These are phyloP conservation scores for Sporobolomyces roseus DNA, from an alignment of 768 basidiomycete genomes.

Conservation along the genomic window DNA sequence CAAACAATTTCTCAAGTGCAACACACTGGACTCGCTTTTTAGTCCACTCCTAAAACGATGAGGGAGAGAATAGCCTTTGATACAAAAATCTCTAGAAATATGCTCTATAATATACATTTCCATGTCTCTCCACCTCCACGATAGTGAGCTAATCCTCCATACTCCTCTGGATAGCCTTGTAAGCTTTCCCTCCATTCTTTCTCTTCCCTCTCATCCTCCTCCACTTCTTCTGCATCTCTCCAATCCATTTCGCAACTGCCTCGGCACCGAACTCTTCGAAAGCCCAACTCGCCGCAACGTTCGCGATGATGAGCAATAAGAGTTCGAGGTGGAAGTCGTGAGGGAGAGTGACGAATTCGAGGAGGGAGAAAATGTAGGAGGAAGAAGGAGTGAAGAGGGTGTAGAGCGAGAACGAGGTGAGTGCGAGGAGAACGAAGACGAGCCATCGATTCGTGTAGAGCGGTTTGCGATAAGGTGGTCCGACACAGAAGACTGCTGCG, in stretches of 20 bases:
- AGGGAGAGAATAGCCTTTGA: no score
- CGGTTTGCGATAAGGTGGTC: slow-evolving; percentile 89
- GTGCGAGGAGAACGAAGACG: slow-evolving; percentile 66
- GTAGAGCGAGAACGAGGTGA: slow-evolving; percentile 69
- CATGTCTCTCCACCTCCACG: neutral
- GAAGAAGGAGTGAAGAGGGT: slow-evolving; percentile 69
- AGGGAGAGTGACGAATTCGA: slow-evolving; percentile 76
- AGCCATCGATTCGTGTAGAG: slow-evolving; percentile 89
- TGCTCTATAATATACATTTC: neutral
- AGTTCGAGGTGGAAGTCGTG: slow-evolving; percentile 64
- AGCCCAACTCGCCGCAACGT: slow-evolving; percentile 65
- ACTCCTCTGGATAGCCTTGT: slow-evolving; percentile 77
- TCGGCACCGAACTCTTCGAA: slow-evolving; percentile 57
- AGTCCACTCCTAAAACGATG: no score
- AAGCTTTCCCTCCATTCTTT: slow-evolving; percentile 65
- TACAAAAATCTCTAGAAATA: no score
- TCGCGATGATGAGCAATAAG: slow-evolving; percentile 63
- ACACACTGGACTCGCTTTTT: no score
- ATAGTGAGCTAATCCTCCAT: slow-evolving; percentile 49
- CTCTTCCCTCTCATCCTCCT: slow-evolving; percentile 50
- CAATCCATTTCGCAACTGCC: slow-evolving; percentile 47
- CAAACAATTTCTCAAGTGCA: no score
- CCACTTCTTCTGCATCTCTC: slow-evolving; percentile 45
- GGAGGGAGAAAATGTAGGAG: slow-evolving; percentile 56
- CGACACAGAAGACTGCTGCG: slow-evolving; percentile 95